Conservation (phyloP, 768 basidiomycete species). For the Phylloporus rhodoxanthus region DNA sequence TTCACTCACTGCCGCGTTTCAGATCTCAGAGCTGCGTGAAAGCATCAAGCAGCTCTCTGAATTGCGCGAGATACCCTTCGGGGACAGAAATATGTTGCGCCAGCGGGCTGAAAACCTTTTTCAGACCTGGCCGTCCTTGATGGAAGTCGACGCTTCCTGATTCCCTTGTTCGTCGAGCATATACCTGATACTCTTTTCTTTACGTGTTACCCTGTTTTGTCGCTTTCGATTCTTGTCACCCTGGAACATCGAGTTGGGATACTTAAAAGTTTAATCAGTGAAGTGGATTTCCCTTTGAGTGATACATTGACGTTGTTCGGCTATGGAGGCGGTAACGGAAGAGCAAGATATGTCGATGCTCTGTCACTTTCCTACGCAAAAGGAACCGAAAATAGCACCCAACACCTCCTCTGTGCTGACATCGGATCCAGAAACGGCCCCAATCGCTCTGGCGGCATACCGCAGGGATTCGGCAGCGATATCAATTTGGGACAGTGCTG, state of each 20-base stretch:
- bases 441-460: conserved; percentile 80
- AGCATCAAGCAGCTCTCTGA: conserved; percentile 22
- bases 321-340: background rate
- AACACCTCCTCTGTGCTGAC: conserved; percentile 82
- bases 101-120: conserved; percentile 15
- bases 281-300: background rate
- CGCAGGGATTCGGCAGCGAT: conserved; percentile 83
- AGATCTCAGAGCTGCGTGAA: conserved; percentile 19
- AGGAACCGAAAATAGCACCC: conserved; percentile 76
- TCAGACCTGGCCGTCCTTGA: conserved; percentile 12
- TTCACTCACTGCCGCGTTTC: background rate
- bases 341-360: background rate
- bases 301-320: conserved; percentile 1
- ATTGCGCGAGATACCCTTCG: conserved; percentile 28
- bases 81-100: conserved; percentile 25
- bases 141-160: background rate
- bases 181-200: conserved; percentile 7
- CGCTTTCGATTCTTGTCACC: background rate
- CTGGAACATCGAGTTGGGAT: background rate
- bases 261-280: background rate
- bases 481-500: conserved; percentile 68
- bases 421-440: conserved; percentile 64
- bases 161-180: background rate
- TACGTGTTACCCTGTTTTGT: background rate
- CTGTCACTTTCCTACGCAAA: conserved; percentile 79